Evolutionary conservation across 441 rosid genomes (phyloP), one percentile per base, ranked within the genome.

Genomic region (Croton setiger): DNA sequence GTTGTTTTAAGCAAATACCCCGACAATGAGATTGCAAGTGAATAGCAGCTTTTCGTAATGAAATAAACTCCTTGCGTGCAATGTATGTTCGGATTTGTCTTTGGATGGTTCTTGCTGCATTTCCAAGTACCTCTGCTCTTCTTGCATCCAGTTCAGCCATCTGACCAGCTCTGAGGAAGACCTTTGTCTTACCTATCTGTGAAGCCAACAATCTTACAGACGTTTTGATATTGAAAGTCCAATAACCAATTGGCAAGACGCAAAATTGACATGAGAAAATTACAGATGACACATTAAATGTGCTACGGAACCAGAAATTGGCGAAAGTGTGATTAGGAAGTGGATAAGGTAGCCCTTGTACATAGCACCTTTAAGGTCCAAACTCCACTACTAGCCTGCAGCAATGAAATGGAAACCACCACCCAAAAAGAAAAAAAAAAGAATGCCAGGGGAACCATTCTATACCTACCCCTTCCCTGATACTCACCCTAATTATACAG

Each of bases 141-240:
- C 99, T 90, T 63, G 98, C 89, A 83, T 96, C 99, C 82, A 96
- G 79, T 83, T 93, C 98, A 77, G 99, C 99, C 99, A 96, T 96
- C 87, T 96, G 99, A 65, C 99, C 99, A 63, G 99, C 99, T 81
- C 99, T 85, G 20, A 96, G 90, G 85, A 96, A 96, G 70, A 96
- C 89, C 74, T 96, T 93, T 39, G 85, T 80, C 85, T 93, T 93
- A 62, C 99, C 99, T 75, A 96, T 74, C 99, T 96, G 88, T 82
- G 72, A 71, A 78, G 41, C 56, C 72, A 79, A 66, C 70, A 63
- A 65, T 68, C 62, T 74, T 75, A 45, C 67, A 68, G 74, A 75
- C 6, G 13, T 56, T 68, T 72, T 20, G 51, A 58, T n/a, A 67
- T 35, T 39, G 33, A 74, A 18, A 70, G 66, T 44, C 18, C 35